Conservation (phyloP, 2,329 filamentous ascomycete genomes). For the Verticillium tricorpus region DNA sequence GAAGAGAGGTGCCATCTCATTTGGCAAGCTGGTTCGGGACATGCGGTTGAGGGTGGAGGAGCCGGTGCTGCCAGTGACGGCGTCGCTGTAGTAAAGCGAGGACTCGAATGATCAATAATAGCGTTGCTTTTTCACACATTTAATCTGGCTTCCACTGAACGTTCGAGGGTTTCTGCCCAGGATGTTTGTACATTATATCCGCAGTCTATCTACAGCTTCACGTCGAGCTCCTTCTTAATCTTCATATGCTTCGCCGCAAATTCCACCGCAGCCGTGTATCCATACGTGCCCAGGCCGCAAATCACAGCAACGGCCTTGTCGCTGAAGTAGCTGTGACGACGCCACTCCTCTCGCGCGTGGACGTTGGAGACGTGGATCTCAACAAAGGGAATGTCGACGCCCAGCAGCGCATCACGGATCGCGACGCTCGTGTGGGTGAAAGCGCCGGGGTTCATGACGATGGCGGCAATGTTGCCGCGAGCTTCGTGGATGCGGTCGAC, state of each 20-base stretch:
- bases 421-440: constrained; percentile 75
- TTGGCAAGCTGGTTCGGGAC: constrained; percentile 37
- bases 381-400: constrained; percentile 67
- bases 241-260: constrained; percentile 43
- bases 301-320: constrained; percentile 75
- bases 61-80: constrained; percentile 22
- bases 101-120: background rate
- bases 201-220: constrained; percentile 11
- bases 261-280: constrained; percentile 58
- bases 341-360: constrained; percentile 65
- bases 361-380: constrained; percentile 77
- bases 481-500: constrained; percentile 70
- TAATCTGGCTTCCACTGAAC: background rate
- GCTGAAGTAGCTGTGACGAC: constrained; percentile 66
- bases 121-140: background rate
- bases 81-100: constrained; percentile 22
- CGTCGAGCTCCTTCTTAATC: constrained; percentile 18
- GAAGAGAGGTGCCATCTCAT: constrained; percentile 49
- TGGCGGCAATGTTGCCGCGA: constrained; percentile 51
- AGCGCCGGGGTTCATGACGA: constrained; percentile 72
- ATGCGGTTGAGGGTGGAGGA: constrained; percentile 23
- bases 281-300: constrained; percentile 61
- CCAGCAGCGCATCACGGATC: constrained; percentile 68
- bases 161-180: background rate
- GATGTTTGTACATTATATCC: background rate